A percentile compares a stretch with the other conserved stretches of the same genome.
These are phyloP conservation scores for Nitzschia sp. DNA, from an alignment of 108 stramenopile species.

Conservation along the genomic window DNA sequence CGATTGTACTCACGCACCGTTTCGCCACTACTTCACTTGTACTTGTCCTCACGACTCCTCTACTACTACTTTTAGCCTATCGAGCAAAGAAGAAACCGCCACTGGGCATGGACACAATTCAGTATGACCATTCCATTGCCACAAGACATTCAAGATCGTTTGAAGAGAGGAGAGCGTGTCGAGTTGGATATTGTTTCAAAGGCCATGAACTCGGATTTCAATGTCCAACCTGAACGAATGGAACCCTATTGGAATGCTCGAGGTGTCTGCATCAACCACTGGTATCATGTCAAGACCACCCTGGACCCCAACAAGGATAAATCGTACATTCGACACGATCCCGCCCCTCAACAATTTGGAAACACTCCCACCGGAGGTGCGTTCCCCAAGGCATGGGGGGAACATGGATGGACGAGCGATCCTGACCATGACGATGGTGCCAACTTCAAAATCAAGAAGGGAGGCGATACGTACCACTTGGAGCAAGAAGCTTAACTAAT, in stretches of 20 bases:
- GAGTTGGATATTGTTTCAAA: conserved; percentile 58
- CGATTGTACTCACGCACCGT: no score
- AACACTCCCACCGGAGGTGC: conserved; percentile 40
- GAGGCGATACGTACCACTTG: conserved; percentile 9
- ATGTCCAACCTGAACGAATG: conserved; percentile 70
- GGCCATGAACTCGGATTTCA: conserved; percentile 72
- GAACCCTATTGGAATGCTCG: conserved; percentile 79
- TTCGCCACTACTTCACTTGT: no score
- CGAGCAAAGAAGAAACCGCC: conserved; percentile 23
- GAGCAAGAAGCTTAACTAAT: no score
- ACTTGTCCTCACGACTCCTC: no score
- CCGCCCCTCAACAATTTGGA: conserved; percentile 14
- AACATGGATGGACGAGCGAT: conserved; percentile 32
- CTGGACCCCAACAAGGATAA: conserved; percentile 37
- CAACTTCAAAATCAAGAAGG: conserved; percentile 10
- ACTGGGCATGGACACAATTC: conserved; percentile 52
- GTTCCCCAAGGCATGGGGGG: conserved; percentile 30
- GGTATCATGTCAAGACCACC: conserved; percentile 45
- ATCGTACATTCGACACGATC: conserved; percentile 9
- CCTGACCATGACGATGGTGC: conserved; percentile 25
- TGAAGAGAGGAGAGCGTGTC: conserved; percentile 28
- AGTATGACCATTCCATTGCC: conserved; percentile 29
- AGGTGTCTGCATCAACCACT: conserved; percentile 79
- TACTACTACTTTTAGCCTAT: no score
- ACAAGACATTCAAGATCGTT: conserved; percentile 33